Evolutionary conservation across 495 filamentous ascomycete species (phyloP).

Genomic region (Lasiosphaeris hirsuta): DNA sequence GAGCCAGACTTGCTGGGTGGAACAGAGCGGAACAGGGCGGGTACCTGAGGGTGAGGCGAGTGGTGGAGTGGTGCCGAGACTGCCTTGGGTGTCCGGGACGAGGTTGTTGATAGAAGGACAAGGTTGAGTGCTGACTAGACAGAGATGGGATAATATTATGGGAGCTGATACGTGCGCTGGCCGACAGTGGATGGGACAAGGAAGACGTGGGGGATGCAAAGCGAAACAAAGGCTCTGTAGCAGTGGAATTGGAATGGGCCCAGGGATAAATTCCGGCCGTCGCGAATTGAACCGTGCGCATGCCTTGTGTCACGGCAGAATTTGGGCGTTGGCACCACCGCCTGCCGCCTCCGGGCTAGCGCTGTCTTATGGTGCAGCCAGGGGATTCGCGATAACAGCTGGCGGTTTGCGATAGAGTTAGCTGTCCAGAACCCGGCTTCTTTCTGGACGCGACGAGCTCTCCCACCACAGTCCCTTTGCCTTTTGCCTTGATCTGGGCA

Average conservation of each 20-base stretch:
- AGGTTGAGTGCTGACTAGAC: no score
- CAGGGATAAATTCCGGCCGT: background rate
- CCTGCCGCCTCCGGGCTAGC: slow-evolving; percentile 14
- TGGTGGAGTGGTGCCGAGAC: no score
- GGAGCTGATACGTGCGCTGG: no score
- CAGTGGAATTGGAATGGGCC: no score
- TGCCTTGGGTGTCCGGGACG: no score
- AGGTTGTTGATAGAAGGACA: no score
- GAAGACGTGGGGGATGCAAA: no score
- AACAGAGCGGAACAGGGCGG: no score
- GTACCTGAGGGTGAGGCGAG: no score
- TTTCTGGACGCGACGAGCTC: background rate
- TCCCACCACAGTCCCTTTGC: background rate
- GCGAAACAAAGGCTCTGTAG: no score
- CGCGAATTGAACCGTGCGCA: background rate
- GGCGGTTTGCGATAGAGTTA: slow-evolving; percentile 18
- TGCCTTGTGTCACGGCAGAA: slow-evolving; percentile 1
- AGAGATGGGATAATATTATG: no score
- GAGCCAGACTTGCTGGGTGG: background rate
- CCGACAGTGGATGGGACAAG: no score
- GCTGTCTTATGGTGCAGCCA: background rate
- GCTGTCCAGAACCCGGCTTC: background rate
- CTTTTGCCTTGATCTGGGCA: background rate
- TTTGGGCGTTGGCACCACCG: background rate
- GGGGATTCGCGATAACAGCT: slow-evolving; percentile 22